These are phyloP conservation scores for Amphirosellinia nigrospora DNA, from an alignment of 495 filamentous ascomycete species.

Conservation along the genomic window DNA sequence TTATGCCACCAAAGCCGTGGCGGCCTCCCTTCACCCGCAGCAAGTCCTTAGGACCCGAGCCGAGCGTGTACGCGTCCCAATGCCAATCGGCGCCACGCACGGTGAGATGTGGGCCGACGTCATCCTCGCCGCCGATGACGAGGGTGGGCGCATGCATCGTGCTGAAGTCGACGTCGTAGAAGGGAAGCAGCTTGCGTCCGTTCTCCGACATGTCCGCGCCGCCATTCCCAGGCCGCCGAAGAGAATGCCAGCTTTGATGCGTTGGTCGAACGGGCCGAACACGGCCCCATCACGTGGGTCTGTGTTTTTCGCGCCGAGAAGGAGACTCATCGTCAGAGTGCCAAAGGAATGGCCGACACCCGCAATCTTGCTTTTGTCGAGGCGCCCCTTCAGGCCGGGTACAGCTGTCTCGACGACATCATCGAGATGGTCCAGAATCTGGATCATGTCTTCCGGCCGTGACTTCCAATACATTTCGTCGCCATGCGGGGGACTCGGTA, in stretches of 20 bases:
- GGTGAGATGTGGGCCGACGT: conserved; percentile 45
- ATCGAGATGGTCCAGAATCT: conserved; percentile 20
- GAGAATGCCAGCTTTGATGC: conserved; percentile 50
- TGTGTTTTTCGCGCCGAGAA: conserved; percentile 46
- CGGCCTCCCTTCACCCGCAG: conserved; percentile 43
- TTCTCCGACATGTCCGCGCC: conserved; percentile 35
- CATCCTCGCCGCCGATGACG: conserved; percentile 47
- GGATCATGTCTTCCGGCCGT: conserved; percentile 44
- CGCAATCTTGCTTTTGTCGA: conserved; percentile 46
- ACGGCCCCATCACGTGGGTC: conserved; percentile 37
- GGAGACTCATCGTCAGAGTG: conserved; percentile 42
- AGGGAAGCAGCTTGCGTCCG: conserved; percentile 34
- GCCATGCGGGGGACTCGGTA: conserved; percentile 31
- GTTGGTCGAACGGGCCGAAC: conserved; percentile 29
- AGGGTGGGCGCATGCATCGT: conserved; percentile 47
- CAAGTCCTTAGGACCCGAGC: conserved; percentile 47
- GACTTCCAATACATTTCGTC: conserved; percentile 44
- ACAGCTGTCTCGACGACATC: conserved; percentile 4
- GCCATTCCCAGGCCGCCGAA: conserved; percentile 42
- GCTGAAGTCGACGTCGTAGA: conserved; percentile 45
- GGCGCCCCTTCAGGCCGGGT: conserved; percentile 19
- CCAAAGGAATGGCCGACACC: conserved; percentile 52
- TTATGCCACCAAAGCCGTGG: conserved; percentile 50
- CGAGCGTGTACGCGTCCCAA: conserved; percentile 44
- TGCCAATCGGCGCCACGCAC: conserved; percentile 49